These are phyloP conservation scores for Mycosarcoma mackinlayi DNA, from an alignment of 1,284 basidiomycete species.

Conservation along the genomic window DNA sequence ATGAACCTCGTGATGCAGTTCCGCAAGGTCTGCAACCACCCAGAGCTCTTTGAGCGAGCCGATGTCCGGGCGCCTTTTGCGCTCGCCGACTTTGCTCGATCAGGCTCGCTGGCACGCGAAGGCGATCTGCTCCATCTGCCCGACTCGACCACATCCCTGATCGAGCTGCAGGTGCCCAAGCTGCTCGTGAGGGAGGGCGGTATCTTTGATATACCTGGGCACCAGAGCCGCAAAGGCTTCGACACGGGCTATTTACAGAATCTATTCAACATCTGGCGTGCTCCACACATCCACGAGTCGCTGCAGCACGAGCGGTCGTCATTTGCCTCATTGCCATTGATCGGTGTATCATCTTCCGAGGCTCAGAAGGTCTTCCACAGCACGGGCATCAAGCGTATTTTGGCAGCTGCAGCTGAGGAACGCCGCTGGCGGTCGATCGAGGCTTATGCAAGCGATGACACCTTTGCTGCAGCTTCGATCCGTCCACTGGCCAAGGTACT, in stretches of 20 bases:
- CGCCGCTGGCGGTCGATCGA: conserved; percentile 47
- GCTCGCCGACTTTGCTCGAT: conserved; percentile 84
- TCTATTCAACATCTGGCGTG: conserved; percentile 90
- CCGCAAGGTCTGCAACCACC: conserved; percentile 99
- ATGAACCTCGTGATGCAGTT: conserved; percentile 99
- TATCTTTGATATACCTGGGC: conserved; percentile 77
- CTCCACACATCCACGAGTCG: conserved; percentile 82
- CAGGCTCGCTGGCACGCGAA: conserved; percentile 84
- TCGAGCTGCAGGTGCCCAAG: conserved; percentile 81
- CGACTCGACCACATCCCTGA: conserved; percentile 85
- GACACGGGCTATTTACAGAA: conserved; percentile 77
- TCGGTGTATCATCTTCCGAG: conserved; percentile 76
- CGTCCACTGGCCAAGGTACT: conserved; percentile 68
- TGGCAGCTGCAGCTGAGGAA: conserved; percentile 69
- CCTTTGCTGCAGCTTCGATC: conserved; percentile 72
- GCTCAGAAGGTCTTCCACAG: conserved; percentile 74
- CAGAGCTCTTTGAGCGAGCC: conserved; percentile 96
- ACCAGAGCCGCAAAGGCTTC: conserved; percentile 73
- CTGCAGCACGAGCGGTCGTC: conserved; percentile 73
- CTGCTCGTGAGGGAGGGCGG: conserved; percentile 84
- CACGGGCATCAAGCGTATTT: conserved; percentile 72
- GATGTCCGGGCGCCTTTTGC: conserved; percentile 94
- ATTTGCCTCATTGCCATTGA: conserved; percentile 82
- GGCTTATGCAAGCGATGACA: conserved; percentile 72
- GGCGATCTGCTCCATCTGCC: conserved; percentile 84